phyloP scores from a whole-genome alignment of 805 yeast genomes.

The Diddensiella caesifluorescens region DNA sequence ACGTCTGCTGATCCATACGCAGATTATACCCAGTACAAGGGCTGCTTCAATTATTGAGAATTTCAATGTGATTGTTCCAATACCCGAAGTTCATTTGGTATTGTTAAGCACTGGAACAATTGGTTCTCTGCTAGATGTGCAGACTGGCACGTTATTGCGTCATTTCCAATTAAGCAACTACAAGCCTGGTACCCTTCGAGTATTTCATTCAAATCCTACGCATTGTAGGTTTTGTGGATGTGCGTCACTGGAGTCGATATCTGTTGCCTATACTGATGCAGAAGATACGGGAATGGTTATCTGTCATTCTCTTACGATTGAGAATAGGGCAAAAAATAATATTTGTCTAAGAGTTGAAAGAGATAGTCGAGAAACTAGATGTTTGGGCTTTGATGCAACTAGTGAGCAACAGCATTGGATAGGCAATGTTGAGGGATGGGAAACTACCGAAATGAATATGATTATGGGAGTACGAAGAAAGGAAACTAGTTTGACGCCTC shows the following conservation, averaged over 20 bases:
- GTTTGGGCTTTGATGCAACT: constrained; percentile 76
- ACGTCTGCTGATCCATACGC: background rate
- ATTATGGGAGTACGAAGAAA: constrained; percentile 60
- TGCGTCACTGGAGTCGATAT: constrained; percentile 67
- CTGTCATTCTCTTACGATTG: constrained; percentile 67
- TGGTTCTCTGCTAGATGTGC: constrained; percentile 55
- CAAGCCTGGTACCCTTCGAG: constrained; percentile 55
- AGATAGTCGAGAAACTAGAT: constrained; percentile 86
- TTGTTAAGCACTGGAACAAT: constrained; percentile 17
- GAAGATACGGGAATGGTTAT: constrained; percentile 50
- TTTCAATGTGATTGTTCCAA: constrained; percentile 15
- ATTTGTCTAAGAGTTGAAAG: constrained; percentile 87
- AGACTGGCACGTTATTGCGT: constrained; percentile 66
- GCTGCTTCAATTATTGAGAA: constrained; percentile 5
- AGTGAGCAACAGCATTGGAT: constrained; percentile 66
- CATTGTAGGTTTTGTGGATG: constrained; percentile 92
- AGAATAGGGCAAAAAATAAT: constrained; percentile 68
- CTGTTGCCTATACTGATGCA: constrained; percentile 62
- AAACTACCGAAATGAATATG: constrained; percentile 69
- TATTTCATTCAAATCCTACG: constrained; percentile 77
- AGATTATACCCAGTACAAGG: constrained; percentile 14
- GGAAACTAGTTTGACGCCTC: constrained; percentile 25
- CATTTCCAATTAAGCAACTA: constrained; percentile 57
- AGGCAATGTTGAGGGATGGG: constrained; percentile 69
- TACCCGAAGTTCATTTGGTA: constrained; percentile 27